Evolutionary conservation across 164 flowering plant genomes (phyloP).

Genomic region (Kingdonia uniflora): DNA sequence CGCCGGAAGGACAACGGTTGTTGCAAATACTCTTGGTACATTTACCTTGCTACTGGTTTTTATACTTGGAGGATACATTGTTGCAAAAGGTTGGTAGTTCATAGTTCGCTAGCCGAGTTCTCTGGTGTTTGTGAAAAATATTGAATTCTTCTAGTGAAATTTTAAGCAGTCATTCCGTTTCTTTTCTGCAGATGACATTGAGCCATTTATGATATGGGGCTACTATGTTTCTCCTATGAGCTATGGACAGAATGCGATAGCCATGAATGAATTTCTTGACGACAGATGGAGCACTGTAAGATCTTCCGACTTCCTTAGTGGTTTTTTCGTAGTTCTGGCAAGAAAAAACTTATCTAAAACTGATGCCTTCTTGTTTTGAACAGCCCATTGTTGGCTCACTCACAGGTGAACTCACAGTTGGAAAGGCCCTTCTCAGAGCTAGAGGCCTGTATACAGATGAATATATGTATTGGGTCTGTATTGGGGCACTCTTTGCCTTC

Average conservation of each 20-base stretch:
- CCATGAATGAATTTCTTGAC: conserved; percentile 46
- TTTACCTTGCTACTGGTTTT: conserved; percentile 40
- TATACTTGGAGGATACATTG: conserved; percentile 52
- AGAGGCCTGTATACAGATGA: conserved; percentile 38
- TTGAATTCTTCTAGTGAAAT: not conserved
- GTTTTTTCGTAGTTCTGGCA: not conserved
- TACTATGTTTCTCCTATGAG: conserved; percentile 39
- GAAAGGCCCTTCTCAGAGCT: conserved; percentile 34
- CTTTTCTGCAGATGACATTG: conserved; percentile 32
- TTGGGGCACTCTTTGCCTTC: conserved; percentile 39
- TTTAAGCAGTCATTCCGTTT: conserved; percentile 2
- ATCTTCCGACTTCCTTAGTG: not conserved
- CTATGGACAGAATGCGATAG: conserved; percentile 59
- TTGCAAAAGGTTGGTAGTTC: conserved; percentile 42
- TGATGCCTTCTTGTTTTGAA: not conserved
- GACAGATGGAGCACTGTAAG: conserved; percentile 46
- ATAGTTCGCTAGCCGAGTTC: not conserved
- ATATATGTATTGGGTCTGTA: conserved; percentile 51
- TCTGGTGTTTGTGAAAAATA: not conserved
- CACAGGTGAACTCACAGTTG: conserved; percentile 34
- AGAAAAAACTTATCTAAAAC: not conserved
- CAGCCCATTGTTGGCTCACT: conserved; percentile 34
- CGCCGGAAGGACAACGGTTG: conserved; percentile 35
- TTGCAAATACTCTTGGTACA: conserved; percentile 39
- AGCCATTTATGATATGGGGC: conserved; percentile 43